Conservation (phyloP, 2,329 filamentous ascomycete genomes). For the Venturia oleaginea region DNA sequence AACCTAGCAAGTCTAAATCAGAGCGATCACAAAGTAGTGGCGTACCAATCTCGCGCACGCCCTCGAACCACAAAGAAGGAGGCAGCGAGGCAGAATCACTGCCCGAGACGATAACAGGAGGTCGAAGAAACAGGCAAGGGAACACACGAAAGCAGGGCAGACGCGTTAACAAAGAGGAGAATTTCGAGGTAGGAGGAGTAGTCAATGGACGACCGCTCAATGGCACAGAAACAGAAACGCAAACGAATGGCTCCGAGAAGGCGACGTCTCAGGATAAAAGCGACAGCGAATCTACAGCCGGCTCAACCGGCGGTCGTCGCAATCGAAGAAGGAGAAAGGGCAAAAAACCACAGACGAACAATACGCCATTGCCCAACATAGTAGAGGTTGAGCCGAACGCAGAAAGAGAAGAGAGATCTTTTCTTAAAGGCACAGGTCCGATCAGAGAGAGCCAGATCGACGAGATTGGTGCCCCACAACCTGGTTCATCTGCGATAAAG, state of each 20-base stretch:
- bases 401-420: constrained; percentile 1
- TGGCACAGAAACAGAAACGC: constrained; percentile 40
- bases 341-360: neutral
- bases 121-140: constrained; percentile 46
- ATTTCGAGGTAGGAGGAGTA: constrained; percentile 38
- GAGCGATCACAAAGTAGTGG: constrained; percentile 15
- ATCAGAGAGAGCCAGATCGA: neutral
- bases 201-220: constrained; percentile 75
- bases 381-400: neutral
- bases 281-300: constrained; percentile 4
- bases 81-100: constrained; percentile 38
- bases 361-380: neutral
- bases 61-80: constrained; percentile 36
- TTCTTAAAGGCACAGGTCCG: neutral
- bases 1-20: constrained; percentile 22
- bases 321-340: neutral
- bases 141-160: constrained; percentile 32
- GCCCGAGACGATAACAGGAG: constrained; percentile 41
- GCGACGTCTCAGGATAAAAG: neutral
- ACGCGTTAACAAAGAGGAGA: neutral
- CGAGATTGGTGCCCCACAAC: neutral
- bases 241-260: neutral
- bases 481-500: neutral
- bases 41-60: neutral
- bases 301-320: neutral